Evolutionary conservation across 495 filamentous ascomycete species (phyloP).

Genomic region (Penicillium diatomitis): DNA sequence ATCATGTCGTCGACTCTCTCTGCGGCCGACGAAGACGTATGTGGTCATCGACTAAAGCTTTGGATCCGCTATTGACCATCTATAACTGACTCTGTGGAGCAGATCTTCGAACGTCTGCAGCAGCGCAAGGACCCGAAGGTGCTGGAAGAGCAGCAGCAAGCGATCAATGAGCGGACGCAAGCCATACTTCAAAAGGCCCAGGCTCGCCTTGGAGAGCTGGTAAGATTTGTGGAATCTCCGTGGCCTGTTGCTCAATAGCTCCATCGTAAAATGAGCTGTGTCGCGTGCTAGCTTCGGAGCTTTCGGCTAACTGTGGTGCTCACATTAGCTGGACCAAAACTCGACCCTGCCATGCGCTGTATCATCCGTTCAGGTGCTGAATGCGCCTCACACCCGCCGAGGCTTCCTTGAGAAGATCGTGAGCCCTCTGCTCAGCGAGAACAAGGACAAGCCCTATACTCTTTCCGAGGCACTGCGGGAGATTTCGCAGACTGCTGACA

Average conservation of each 20-base stretch:
- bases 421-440: constrained; percentile 62
- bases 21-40: constrained; percentile 36
- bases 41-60: neutral
- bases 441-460: constrained; percentile 58
- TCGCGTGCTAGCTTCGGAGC: neutral
- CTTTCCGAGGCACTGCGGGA: constrained; percentile 66
- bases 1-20: constrained; percentile 37
- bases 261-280: too few species aligned
- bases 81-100: constrained; percentile 1
- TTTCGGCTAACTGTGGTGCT: constrained; percentile 12
- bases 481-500: constrained; percentile 56
- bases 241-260: too few species aligned
- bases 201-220: constrained; percentile 47
- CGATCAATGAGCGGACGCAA: constrained; percentile 51
- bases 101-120: constrained; percentile 61
- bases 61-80: neutral
- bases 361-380: constrained; percentile 69
- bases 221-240: constrained; percentile 9
- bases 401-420: constrained; percentile 73
- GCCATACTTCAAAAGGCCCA: constrained; percentile 60
- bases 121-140: constrained; percentile 51
- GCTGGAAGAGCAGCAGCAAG: constrained; percentile 51
- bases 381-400: constrained; percentile 65
- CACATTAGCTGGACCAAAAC: constrained; percentile 63
- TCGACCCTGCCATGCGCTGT: constrained; percentile 72